Conservation (phyloP, 768 basidiomycete species). For the Clathrus columnatus region DNA sequence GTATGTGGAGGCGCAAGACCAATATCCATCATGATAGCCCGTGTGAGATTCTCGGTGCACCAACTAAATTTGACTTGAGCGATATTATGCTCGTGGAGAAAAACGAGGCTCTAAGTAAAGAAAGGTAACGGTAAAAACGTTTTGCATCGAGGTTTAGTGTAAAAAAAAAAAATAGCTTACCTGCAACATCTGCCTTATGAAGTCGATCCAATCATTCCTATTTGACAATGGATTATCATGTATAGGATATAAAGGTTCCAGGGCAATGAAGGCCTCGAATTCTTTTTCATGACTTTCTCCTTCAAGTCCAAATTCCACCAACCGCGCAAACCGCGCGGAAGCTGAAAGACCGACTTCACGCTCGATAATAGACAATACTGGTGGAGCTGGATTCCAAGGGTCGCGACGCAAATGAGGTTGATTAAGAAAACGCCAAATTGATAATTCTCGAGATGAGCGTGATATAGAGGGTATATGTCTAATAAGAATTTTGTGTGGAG, state of each 20-base stretch:
- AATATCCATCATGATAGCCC: conserved; percentile 7
- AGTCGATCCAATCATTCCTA: conserved; percentile 3
- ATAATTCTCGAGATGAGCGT: background rate
- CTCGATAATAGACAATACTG: conserved; percentile 3
- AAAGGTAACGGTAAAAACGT: background rate
- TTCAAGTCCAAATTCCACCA: background rate
- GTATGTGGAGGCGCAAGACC: conserved; percentile 6
- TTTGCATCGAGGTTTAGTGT: background rate
- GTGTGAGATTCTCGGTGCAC: background rate
- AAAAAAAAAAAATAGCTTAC: background rate
- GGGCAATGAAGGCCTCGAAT: conserved; percentile 1
- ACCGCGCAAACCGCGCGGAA: background rate
- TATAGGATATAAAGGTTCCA: background rate
- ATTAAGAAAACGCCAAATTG: conserved; percentile 5
- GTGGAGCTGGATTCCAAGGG: conserved; percentile 8
- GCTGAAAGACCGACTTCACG: background rate
- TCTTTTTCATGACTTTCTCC: background rate
- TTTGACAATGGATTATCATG: conserved; percentile 4
- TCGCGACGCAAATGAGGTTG: background rate
- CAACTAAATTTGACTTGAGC: background rate
- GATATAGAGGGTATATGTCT: background rate
- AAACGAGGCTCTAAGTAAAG: conserved; percentile 4
- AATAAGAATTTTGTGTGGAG: background rate
- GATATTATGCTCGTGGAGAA: conserved; percentile 9
- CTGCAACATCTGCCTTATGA: conserved; percentile 6